Evolutionary conservation across 805 yeast species (phyloP).

Genomic region (Danielia oregonensis): DNA sequence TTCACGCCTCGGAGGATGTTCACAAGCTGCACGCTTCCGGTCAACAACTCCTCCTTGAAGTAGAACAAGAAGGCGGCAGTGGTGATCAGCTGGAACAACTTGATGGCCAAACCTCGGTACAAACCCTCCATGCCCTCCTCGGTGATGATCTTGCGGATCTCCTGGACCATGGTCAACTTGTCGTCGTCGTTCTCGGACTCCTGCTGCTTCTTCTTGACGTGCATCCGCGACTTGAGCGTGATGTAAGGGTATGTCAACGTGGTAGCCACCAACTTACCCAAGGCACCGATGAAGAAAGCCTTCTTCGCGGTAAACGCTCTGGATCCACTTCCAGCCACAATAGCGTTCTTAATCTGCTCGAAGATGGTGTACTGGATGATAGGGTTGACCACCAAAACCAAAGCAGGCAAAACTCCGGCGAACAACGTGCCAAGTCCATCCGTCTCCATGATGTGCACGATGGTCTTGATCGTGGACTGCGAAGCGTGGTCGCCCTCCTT

Average conservation of each 20-base stretch:
- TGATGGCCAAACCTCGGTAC: constrained; percentile 77
- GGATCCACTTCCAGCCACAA: constrained; percentile 51
- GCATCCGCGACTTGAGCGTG: constrained; percentile 87
- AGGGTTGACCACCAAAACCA: constrained; percentile 82
- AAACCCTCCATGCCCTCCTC: constrained; percentile 75
- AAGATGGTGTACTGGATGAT: constrained; percentile 88
- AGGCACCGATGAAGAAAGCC: constrained; percentile 83
- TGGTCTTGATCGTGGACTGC: constrained; percentile 49
- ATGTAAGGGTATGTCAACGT: constrained; percentile 86
- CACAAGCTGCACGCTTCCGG: constrained; percentile 53
- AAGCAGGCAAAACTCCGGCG: constrained; percentile 85
- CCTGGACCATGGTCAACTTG: constrained; percentile 41
- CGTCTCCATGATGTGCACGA: constrained; percentile 57
- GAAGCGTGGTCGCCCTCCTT: constrained; percentile 22
- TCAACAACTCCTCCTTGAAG: constrained; percentile 81
- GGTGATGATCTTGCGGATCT: constrained; percentile 54
- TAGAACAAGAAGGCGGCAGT: constrained; percentile 89
- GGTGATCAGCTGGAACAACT: constrained; percentile 75
- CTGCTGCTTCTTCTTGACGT: constrained; percentile 43
- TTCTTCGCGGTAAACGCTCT: constrained; percentile 59
- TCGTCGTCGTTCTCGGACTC: constrained; percentile 15
- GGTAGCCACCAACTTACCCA: constrained; percentile 89
- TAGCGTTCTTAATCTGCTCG: constrained; percentile 74
- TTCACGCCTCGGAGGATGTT: constrained; percentile 25
- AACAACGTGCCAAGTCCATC: constrained; percentile 75